Evolutionary conservation across 176 grass and related monocot genomes (phyloP).

Genomic region (Carex littledalei): DNA sequence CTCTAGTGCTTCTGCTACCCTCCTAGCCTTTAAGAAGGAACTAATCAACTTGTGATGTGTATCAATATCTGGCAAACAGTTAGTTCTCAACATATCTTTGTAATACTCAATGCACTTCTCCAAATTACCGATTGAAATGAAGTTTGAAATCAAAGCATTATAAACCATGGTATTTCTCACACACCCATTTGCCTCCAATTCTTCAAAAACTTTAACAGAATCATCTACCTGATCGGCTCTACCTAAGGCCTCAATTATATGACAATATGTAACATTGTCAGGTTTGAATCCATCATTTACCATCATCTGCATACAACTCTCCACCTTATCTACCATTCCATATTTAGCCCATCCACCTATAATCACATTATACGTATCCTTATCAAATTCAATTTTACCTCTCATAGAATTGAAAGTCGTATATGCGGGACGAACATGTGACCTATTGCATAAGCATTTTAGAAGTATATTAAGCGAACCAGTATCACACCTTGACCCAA

Average conservation of each 20-base stretch:
- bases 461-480: conserved; percentile 47
- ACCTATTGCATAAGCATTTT: conserved; percentile 49
- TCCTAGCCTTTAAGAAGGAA: conserved; percentile 52
- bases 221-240: conserved; percentile 40
- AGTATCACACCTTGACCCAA: conserved; percentile 29
- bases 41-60: conserved; percentile 56
- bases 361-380: conserved; percentile 49
- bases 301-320: conserved; percentile 58
- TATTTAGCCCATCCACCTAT: conserved; percentile 72
- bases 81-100: conserved; percentile 52
- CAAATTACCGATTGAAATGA: conserved; percentile 46
- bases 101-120: conserved; percentile 62
- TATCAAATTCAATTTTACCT: conserved; percentile 34
- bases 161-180: conserved; percentile 45
- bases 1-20: conserved; percentile 80
- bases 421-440: conserved; percentile 56
- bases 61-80: conserved; percentile 46
- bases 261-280: conserved; percentile 49
- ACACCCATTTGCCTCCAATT: conserved; percentile 46
- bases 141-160: conserved; percentile 77
- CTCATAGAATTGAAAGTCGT: conserved; percentile 34
- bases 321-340: conserved; percentile 56
- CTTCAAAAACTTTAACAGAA: conserved; percentile 47
- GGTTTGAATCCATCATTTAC: conserved; percentile 51
- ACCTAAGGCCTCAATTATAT: conserved; percentile 69